phyloP scores from a whole-genome alignment of 805 yeast species.

The Cyberlindnera maritima region DNA sequence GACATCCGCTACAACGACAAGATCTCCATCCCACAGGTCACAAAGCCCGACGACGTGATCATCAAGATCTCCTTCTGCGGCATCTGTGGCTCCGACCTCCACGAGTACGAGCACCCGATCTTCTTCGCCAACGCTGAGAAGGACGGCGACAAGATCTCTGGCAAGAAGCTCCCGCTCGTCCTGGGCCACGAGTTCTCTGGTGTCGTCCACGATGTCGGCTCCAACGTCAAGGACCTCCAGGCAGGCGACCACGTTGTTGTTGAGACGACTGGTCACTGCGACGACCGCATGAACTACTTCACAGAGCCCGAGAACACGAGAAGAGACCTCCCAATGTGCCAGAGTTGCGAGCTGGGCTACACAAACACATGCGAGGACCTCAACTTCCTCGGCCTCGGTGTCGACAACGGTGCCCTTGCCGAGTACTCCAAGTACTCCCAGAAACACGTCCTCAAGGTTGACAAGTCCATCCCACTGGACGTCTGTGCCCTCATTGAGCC shows the following conservation, averaged over 20 bases:
- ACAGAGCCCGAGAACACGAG: slow-evolving; percentile 20
- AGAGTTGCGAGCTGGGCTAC: slow-evolving; percentile 41
- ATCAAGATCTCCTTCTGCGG: slow-evolving; percentile 51
- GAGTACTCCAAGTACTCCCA: slow-evolving; percentile 41
- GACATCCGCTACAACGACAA: slow-evolving; percentile 34
- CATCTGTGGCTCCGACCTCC: slow-evolving; percentile 58
- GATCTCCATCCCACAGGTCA: slow-evolving; percentile 35
- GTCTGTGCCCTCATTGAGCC: slow-evolving; percentile 60
- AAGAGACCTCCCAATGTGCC: slow-evolving; percentile 32
- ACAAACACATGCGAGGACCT: slow-evolving; percentile 45
- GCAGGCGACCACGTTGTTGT: slow-evolving; percentile 58
- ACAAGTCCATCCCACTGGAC: slow-evolving; percentile 42
- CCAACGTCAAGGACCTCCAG: slow-evolving; percentile 45
- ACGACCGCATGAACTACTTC: slow-evolving; percentile 33
- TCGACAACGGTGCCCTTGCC: slow-evolving; percentile 46
- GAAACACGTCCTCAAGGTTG: slow-evolving; percentile 39
- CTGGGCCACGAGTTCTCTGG: slow-evolving; percentile 66
- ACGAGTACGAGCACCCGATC: slow-evolving; percentile 60
- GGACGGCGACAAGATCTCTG: slow-evolving; percentile 27
- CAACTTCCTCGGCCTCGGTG: slow-evolving; percentile 48
- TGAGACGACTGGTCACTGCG: slow-evolving; percentile 46
- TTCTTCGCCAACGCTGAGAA: slow-evolving; percentile 51
- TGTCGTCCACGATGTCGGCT: slow-evolving; percentile 51
- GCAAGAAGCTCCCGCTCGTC: slow-evolving; percentile 49
- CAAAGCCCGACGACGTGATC: slow-evolving; percentile 40